Conservation (phyloP, 106 monocot genomes). For the Platanthera zijinensis region DNA sequence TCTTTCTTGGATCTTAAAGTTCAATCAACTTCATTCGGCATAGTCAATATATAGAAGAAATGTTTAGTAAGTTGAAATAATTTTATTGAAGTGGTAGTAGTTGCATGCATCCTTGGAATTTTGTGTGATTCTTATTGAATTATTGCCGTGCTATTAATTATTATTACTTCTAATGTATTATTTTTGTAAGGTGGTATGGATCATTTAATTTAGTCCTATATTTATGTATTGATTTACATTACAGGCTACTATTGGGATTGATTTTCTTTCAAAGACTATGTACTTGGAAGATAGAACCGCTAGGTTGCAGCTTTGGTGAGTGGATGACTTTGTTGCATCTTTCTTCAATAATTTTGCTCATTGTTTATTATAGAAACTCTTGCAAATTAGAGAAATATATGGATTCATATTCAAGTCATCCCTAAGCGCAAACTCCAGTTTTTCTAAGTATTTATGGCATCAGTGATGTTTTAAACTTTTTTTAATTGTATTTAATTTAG, state of each 20-base stretch:
- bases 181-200: neutral
- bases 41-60: neutral
- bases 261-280: conserved; percentile 29
- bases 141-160: neutral
- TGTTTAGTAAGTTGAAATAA: neutral
- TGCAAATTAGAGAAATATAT: neutral
- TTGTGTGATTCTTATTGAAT: neutral
- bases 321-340: neutral
- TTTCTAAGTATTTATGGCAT: neutral
- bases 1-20: too few relatives aligned
- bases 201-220: neutral
- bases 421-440: neutral
- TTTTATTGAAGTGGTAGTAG: neutral
- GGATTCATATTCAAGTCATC: neutral
- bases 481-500: neutral
- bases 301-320: conserved; percentile 28
- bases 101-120: neutral
- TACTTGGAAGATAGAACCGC: conserved; percentile 30
- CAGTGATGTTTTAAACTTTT: neutral
- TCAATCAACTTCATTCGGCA: neutral
- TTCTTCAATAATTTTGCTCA: neutral
- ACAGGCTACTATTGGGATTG: conserved; percentile 30
- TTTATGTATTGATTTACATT: conserved; percentile 1
- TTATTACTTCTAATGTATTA: neutral
- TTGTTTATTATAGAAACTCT: neutral